phyloP scores from a whole-genome alignment of 345 rosid species.

The Heritiera fomes region DNA sequence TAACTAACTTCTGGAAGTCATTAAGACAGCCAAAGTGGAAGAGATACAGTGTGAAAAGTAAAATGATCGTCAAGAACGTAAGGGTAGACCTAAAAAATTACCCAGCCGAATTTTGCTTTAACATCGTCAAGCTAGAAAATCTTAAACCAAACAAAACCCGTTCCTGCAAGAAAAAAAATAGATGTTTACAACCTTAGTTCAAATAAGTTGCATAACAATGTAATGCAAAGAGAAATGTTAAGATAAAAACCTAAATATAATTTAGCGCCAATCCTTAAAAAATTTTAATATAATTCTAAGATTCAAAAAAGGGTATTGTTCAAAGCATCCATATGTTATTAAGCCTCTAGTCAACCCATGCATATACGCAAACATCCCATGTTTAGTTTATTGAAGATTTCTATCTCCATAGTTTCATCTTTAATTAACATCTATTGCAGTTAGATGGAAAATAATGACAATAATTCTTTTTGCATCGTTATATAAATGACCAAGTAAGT shows the following conservation, averaged over 20 bases:
- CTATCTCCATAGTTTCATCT: background rate
- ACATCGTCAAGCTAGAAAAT: slow-evolving; percentile 81
- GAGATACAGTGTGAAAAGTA: background rate
- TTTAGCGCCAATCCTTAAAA: background rate
- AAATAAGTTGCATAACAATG: background rate
- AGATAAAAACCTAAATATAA: background rate
- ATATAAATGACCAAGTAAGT: slow-evolving; percentile 2
- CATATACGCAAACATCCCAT: background rate
- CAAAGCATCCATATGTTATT: slow-evolving; percentile 6
- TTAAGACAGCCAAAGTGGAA: slow-evolving; percentile 1
- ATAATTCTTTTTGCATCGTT: background rate
- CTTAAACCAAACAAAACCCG: slow-evolving; percentile 64
- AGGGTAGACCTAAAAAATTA: slow-evolving; percentile 43
- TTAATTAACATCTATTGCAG: background rate
- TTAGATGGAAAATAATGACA: background rate
- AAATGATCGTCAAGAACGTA: slow-evolving; percentile 11
- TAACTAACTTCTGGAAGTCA: slow-evolving; percentile 2
- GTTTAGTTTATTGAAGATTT: slow-evolving; percentile 8
- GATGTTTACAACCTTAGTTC: background rate
- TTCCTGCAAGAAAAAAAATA: slow-evolving; percentile 45
- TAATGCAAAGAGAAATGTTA: background rate
- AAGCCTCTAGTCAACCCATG: background rate
- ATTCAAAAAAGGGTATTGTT: background rate
- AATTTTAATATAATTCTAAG: background rate
- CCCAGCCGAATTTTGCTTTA: slow-evolving; percentile 75